Conservation (phyloP, 2,329 filamentous ascomycete species). For the Fusarium chuoi region DNA sequence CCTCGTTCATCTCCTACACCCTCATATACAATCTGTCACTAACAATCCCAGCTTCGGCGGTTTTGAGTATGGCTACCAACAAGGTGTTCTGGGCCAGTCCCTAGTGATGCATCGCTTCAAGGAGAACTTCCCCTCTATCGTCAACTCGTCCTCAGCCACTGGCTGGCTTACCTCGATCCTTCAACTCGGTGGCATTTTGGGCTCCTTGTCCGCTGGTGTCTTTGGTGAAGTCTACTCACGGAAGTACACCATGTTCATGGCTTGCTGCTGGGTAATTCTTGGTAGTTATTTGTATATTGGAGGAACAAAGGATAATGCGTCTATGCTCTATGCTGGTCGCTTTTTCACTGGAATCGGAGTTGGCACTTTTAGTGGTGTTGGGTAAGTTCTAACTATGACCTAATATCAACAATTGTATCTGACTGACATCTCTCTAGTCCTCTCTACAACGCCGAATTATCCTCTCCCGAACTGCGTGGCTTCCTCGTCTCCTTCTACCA, state of each 20-base stretch:
- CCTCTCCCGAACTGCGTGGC: slow-evolving; percentile 72
- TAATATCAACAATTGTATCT: accelerated
- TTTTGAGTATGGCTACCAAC: slow-evolving; percentile 50
- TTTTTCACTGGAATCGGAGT: slow-evolving; percentile 62
- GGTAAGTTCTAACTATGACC: slow-evolving; percentile 21
- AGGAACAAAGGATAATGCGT: slow-evolving; percentile 51
- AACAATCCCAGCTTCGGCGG: slow-evolving; percentile 29
- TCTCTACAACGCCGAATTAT: slow-evolving; percentile 62
- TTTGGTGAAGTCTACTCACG: slow-evolving; percentile 60
- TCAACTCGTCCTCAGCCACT: slow-evolving; percentile 56
- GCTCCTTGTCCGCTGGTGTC: slow-evolving; percentile 58
- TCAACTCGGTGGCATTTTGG: slow-evolving; percentile 59
- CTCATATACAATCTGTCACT: not conserved
- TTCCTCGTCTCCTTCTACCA: slow-evolving; percentile 74
- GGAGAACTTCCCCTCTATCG: slow-evolving; percentile 59
- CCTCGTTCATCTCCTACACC: slow-evolving; percentile 24
- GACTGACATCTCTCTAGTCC: slow-evolving; percentile 39
- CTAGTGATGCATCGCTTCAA: slow-evolving; percentile 63
- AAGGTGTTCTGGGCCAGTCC: slow-evolving; percentile 64
- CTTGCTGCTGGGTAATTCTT: slow-evolving; percentile 58
- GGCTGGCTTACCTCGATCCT: slow-evolving; percentile 64
- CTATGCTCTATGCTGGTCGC: slow-evolving; percentile 58
- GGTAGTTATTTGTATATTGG: slow-evolving; percentile 58
- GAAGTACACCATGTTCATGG: slow-evolving; percentile 63
- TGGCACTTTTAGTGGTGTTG: slow-evolving; percentile 56